Evolutionary conservation across 768 basidiomycete genomes (phyloP), one percentile per base, ranked within the genome.

Genomic region (Fistulinella prunicolor): DNA sequence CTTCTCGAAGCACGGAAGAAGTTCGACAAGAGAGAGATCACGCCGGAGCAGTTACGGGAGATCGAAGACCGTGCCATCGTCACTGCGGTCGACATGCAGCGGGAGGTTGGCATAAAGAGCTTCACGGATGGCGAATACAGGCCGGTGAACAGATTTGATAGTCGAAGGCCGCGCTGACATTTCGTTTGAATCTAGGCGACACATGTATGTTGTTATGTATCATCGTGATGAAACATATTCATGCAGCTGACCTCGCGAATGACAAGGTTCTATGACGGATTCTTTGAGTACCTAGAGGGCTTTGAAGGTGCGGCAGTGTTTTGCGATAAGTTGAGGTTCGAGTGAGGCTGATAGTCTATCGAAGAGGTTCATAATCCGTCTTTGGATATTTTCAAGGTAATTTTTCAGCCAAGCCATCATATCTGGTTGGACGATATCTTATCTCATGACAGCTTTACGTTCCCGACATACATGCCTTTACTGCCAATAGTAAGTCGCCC

Each of bases 121-220:
- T 59, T 75, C 34, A 73, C 74, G 2, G 73, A 74, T 52, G 75
- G 75, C 22, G 74, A 76, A 59, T 65, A 62, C 39, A 60, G 60
- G 62, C 55, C 13, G 1, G 70, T 67, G 56, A 59, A 51, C 44
- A n/a, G n/a, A 47, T 57, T 21, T 4, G 4, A 26, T 9, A 6
- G 14, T 21, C 2, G n/a, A 26, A 34, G 13, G 4, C 0, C 32
- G 21, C 35, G 5, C 35, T 62, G 30, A 62, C 36, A n/a, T 24
- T n/a, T 2, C 3, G n/a, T n/a, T n/a, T n/a, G n/a, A n/a, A 0
- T 35, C 6, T 30, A 63, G 62, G 41, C 60, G 63, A 22, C 63
- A 62, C 40, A 65, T 62, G 62, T 63, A 16, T 45, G 26, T 22
- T 21, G 0, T 45, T 23, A 9, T 36, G 34, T 12, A 10, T 2